phyloP scores from a whole-genome alignment of 805 yeast species.

The Lachancea sp. region DNA sequence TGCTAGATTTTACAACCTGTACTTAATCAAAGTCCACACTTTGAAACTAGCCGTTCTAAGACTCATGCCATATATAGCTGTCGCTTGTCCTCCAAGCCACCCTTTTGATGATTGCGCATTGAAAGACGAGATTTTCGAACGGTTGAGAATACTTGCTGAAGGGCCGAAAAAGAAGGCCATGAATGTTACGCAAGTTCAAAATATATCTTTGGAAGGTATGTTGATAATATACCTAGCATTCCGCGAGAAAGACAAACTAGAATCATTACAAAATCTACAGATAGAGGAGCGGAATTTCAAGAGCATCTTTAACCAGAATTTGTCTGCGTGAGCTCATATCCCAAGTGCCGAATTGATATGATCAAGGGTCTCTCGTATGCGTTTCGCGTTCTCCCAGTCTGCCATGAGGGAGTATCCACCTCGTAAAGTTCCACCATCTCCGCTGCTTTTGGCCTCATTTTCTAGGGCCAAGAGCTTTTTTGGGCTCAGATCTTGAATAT shows the following conservation, averaged over 20 bases:
- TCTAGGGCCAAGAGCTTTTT: background rate
- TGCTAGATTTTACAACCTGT: slow-evolving; percentile 24
- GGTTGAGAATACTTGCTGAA: slow-evolving; percentile 12
- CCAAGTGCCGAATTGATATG: too few species aligned
- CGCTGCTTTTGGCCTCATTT: background rate
- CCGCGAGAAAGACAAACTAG: slow-evolving; percentile 4
- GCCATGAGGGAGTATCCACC: slow-evolving; percentile 8
- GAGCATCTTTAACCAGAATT: background rate
- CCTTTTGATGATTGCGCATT: slow-evolving; percentile 6
- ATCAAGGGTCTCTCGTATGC: slow-evolving; percentile 7
- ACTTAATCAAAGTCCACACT: slow-evolving; percentile 14
- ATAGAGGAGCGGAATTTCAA: background rate
- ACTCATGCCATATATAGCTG: slow-evolving; percentile 15
- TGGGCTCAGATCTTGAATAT: background rate
- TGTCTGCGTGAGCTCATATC: background rate
- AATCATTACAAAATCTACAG: background rate
- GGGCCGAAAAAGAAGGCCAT: background rate
- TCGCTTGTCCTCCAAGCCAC: slow-evolving; percentile 1
- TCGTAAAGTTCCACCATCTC: background rate
- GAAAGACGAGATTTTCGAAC: slow-evolving; percentile 14
- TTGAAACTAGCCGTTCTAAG: slow-evolving; percentile 13
- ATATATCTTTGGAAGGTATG: slow-evolving; percentile 15
- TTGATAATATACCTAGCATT: slow-evolving; percentile 20
- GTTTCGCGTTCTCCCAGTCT: slow-evolving; percentile 12
- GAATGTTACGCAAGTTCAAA: slow-evolving; percentile 7